phyloP scores from a whole-genome alignment of 345 rosid genomes.

The Dovyalis caffra region DNA sequence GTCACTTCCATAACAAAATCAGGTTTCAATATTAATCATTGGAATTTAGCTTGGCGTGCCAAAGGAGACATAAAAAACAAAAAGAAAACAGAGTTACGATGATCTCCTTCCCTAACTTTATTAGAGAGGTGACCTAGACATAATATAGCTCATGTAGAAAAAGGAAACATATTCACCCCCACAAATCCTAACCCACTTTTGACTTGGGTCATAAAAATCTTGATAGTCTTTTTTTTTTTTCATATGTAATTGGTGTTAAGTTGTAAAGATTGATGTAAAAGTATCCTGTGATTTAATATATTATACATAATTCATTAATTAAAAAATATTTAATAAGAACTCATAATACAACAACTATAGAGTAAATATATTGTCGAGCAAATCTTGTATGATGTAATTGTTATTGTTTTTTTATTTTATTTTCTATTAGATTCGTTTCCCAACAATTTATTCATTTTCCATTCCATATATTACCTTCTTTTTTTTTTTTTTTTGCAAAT shows the following conservation, averaged over 20 bases:
- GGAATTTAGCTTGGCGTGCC: slow-evolving; percentile 32
- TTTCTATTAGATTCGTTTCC: no score
- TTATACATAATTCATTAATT: no score
- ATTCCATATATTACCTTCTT: neutral
- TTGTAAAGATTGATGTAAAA: no score
- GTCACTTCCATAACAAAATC: slow-evolving; percentile 20
- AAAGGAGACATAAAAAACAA: slow-evolving; percentile 11
- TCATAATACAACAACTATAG: no score
- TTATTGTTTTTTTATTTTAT: no score
- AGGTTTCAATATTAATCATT: slow-evolving; percentile 26
- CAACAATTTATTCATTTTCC: neutral
- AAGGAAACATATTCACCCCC: slow-evolving; percentile 13
- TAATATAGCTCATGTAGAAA: slow-evolving; percentile 14
- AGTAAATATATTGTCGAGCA: no score
- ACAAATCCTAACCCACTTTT: slow-evolving; percentile 20
- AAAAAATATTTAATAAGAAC: no score
- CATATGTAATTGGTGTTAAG: slow-evolving; percentile 4
- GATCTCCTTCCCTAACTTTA: neutral
- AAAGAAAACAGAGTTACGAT: neutral
- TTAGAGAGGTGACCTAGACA: slow-evolving; percentile 5
- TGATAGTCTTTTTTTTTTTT: slow-evolving; percentile 12
- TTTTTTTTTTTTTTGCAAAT: neutral
- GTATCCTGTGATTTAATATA: no score
- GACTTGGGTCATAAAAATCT: slow-evolving; percentile 22
- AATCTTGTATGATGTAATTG: no score